Evolutionary conservation across 345 rosid genomes (phyloP), one percentile per base, ranked within the genome.

Genomic region (Cardamine chenopodiifolia): DNA sequence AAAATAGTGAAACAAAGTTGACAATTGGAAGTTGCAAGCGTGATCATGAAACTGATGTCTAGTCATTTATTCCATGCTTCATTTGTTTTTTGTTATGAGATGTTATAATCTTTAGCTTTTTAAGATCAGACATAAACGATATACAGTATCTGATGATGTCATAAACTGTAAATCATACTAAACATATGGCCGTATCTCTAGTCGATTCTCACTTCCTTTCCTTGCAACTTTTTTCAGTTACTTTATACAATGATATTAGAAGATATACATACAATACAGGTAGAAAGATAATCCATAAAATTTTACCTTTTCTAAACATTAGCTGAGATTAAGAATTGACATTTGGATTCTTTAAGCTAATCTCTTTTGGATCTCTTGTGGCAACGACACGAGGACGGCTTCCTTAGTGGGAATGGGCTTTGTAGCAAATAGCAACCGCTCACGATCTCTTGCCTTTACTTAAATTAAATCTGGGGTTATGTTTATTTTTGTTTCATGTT

Each of bases 11-110:
- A 66, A 14, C 78, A 72, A 76, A 78, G 81, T 78, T 78, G 81
- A 79, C 82, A 62, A 62, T 62, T 20, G 3, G 65, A 78, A 34
- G 32, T 62, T 73, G 71, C 78, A 52, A 62, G 62, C 73, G 58
- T 75, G 79, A 58, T 68, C 47, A 71, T 77, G 85, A 81, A 79
- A 77, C 80, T 79, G 85, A 77, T 65, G 80, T 71, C 76, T 74
- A 66, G 28, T 79, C 83, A 62, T 26, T 65, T 64, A 10, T 56
- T 70, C 61, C 54, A 70, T 48, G 8, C 29, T 70, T 56, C 7
- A 42, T n/a, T n/a, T 57, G 37, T 45, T 7, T 4, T 8, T 44
- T 18, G 18, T 42, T 44, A 29, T 35, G 47, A 69, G 7, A 29
- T 69, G 64, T 69, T 62, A 47, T 42, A 44, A 45, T 55, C 71